Evolutionary conservation across 2,329 filamentous ascomycete genomes (phyloP).

Genomic region (Stromatinia cepivora): DNA sequence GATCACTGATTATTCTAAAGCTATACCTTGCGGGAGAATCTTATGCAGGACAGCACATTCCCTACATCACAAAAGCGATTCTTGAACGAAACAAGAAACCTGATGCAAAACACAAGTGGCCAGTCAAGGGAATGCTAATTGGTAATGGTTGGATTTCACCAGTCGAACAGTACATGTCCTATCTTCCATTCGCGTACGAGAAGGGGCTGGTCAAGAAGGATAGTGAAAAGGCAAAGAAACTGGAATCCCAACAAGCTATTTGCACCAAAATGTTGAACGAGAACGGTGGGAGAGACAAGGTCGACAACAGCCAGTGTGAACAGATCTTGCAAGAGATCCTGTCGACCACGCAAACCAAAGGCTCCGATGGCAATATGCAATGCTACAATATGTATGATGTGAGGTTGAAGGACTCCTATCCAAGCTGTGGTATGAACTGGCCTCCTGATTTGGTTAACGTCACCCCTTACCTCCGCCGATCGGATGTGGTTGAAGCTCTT

Average conservation of each 20-base stretch:
- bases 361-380: conserved; percentile 51
- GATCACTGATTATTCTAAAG: conserved; percentile 49
- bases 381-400: conserved; percentile 99
- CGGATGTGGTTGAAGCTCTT: conserved; percentile 77
- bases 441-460: conserved; percentile 79
- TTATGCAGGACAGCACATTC: conserved; percentile 94
- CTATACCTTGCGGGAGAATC: conserved; percentile 95
- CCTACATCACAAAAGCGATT: conserved; percentile 91
- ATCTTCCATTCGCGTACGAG: conserved; percentile 78
- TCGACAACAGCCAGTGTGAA: conserved; percentile 75
- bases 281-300: conserved; percentile 56
- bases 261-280: conserved; percentile 65
- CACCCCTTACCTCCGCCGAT: conserved; percentile 78
- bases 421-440: conserved; percentile 97
- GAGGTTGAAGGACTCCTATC: conserved; percentile 75
- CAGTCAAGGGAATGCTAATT: conserved; percentile 81
- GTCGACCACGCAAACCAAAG: conserved; percentile 58
- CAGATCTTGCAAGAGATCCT: conserved; percentile 73
- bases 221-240: conserved; percentile 59
- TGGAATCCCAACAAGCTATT: conserved; percentile 67
- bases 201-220: conserved; percentile 70
- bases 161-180: conserved; percentile 83
- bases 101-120: conserved; percentile 60
- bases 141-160: conserved; percentile 98
- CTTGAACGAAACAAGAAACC: conserved; percentile 77